Conservation (phyloP, 257 asterid species). For the Plantago ovata region DNA sequence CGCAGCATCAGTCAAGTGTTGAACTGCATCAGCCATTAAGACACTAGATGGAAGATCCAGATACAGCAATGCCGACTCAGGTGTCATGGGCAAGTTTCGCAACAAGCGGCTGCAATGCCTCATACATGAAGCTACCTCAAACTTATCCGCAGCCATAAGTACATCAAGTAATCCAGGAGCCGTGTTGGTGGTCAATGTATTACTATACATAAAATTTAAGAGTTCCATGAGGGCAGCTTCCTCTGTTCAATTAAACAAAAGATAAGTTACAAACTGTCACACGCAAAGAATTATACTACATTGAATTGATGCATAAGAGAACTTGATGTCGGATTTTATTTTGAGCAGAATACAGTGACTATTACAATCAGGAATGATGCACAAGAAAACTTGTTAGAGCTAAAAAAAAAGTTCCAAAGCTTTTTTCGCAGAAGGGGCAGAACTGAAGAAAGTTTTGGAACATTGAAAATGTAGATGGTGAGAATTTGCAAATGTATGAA, state of each 20-base stretch:
- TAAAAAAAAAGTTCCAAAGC: neutral
- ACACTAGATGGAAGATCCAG: slow-evolving; percentile 81
- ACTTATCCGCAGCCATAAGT: slow-evolving; percentile 99
- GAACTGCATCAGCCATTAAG: slow-evolving; percentile 67
- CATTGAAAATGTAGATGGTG: neutral
- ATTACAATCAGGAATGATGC: neutral
- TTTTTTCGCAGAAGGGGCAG: neutral
- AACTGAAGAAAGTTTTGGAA: neutral
- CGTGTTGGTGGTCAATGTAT: slow-evolving; percentile 52
- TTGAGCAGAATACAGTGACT: neutral
- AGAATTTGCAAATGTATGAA: neutral
- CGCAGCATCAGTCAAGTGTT: slow-evolving; percentile 66
- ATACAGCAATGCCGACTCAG: slow-evolving; percentile 80
- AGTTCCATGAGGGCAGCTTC: slow-evolving; percentile 98
- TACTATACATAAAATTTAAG: slow-evolving; percentile 90
- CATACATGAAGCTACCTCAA: slow-evolving; percentile 97
- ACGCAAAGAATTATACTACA: too few relatives aligned
- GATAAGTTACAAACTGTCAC: too few relatives aligned
- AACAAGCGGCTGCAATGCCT: slow-evolving; percentile 79
- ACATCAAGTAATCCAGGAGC: slow-evolving; percentile 84
- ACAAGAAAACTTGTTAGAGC: neutral
- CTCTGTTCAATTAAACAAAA: slow-evolving; percentile 54
- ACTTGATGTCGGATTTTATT: neutral
- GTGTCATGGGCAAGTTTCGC: slow-evolving; percentile 82
- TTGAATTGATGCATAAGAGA: too few relatives aligned